Conservation (phyloP, 208 protist genomes). For the Zelonia costaricensis region DNA sequence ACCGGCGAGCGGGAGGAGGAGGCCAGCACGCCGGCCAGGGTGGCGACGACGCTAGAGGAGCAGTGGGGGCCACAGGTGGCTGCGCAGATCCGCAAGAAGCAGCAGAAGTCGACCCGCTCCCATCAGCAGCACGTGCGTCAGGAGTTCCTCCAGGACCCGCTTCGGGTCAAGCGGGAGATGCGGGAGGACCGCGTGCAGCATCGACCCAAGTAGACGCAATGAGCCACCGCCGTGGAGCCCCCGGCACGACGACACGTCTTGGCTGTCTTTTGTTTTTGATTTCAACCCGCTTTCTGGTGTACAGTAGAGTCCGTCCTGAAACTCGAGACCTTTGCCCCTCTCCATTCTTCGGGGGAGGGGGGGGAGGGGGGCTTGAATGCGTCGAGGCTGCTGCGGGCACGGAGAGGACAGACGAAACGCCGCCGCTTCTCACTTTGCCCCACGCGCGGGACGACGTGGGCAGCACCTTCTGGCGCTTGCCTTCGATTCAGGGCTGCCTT, state of each 20-base stretch:
- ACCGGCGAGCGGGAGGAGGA: background rate
- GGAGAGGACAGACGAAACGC: no score
- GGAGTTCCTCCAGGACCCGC: conserved; percentile 71
- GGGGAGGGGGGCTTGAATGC: no score
- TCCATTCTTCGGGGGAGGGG: no score
- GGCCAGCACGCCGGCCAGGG: background rate
- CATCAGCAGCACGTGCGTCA: conserved; percentile 53
- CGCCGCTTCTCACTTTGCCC: no score
- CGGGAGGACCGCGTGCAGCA: conserved; percentile 4
- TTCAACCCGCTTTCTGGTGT: no score
- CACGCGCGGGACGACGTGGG: no score
- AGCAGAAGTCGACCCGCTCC: conserved; percentile 63
- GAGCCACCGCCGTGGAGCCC: no score
- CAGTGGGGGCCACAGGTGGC: conserved; percentile 64
- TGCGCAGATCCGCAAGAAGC: conserved; percentile 63
- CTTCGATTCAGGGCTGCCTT: no score
- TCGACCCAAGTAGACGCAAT: conserved; percentile 4
- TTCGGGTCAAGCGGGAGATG: conserved; percentile 58
- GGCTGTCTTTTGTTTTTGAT: no score
- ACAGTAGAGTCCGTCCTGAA: no score
- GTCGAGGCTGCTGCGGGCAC: no score
- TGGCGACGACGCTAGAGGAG: conserved; percentile 14
- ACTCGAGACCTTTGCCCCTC: background rate
- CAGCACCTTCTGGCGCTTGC: no score
- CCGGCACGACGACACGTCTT: background rate